Evolutionary conservation across 768 basidiomycete genomes (phyloP).

Genomic region (Russula brevipes): DNA sequence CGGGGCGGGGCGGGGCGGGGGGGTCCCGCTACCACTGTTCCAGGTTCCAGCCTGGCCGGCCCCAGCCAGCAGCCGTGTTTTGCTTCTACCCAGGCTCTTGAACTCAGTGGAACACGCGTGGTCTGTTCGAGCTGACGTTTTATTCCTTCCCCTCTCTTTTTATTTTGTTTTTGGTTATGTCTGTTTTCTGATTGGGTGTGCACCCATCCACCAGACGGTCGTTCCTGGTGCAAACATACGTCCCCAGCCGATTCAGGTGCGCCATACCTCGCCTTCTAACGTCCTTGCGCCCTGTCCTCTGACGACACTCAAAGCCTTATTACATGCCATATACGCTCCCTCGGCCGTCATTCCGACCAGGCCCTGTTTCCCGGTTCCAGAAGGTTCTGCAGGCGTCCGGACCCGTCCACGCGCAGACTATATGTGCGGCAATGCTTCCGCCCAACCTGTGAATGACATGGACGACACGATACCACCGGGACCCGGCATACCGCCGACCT

Average conservation of each 20-base stretch:
- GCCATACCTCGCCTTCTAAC: background rate
- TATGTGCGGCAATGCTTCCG: conserved; percentile 6
- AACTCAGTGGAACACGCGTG: conserved; percentile 10
- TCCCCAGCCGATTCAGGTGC: conserved; percentile 12
- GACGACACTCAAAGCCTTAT: background rate
- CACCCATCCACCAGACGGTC: conserved; percentile 3
- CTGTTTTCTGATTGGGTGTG: conserved; percentile 3
- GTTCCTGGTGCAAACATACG: background rate
- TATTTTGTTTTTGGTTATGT: background rate
- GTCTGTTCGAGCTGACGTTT: background rate
- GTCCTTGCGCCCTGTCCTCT: background rate
- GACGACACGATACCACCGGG: background rate
- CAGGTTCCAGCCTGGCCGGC: background rate
- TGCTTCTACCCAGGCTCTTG: background rate
- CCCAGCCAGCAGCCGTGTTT: background rate
- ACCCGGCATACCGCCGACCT: background rate
- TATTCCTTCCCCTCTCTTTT: background rate
- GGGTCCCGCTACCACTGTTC: too few relatives aligned
- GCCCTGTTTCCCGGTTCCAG: conserved; percentile 14
- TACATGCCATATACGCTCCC: background rate
- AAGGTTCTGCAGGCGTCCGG: conserved; percentile 10
- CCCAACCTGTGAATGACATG: conserved; percentile 9
- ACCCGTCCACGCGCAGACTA: background rate
- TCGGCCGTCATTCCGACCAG: background rate
- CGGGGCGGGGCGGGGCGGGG: too few relatives aligned